Percentiles rank a stretch among this genome's conserved stretches.
Evolutionary conservation across 805 yeast genomes (phyloP).

Genomic region (Saturnispora saitoi): DNA sequence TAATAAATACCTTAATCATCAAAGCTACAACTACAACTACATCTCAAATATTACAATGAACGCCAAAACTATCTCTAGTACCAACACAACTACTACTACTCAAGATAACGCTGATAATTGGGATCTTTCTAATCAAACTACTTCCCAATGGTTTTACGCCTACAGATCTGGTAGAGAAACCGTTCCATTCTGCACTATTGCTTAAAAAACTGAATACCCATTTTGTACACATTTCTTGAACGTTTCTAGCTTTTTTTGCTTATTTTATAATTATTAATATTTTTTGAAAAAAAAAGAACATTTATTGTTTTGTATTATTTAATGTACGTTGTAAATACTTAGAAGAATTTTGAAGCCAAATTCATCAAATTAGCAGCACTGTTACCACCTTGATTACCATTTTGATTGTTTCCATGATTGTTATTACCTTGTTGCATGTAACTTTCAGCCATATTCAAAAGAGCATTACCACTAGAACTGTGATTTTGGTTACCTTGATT

Average conservation of each 20-base stretch:
- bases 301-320: not conserved
- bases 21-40: not conserved
- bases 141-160: not conserved
- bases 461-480: slow-evolving; percentile 1
- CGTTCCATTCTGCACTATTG: slow-evolving; percentile 4
- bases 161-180: not conserved
- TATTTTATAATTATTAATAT: not conserved
- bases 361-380: slow-evolving; percentile 10
- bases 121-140: not conserved
- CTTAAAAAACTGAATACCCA: not conserved
- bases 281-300: not conserved
- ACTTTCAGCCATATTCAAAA: slow-evolving; percentile 5
- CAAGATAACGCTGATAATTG: slow-evolving; percentile 5
- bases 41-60: slow-evolving; percentile 6
- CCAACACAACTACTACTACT: not conserved
- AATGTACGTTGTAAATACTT: not conserved
- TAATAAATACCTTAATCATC: not conserved
- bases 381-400: not conserved
- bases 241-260: not conserved
- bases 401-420: not conserved
- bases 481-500: not conserved
- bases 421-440: slow-evolving; percentile 2
- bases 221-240: not conserved
- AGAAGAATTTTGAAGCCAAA: slow-evolving; percentile 11
- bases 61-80: slow-evolving; percentile 5